Conservation (phyloP, 208 protist genomes). For the Porcisia deanei region DNA sequence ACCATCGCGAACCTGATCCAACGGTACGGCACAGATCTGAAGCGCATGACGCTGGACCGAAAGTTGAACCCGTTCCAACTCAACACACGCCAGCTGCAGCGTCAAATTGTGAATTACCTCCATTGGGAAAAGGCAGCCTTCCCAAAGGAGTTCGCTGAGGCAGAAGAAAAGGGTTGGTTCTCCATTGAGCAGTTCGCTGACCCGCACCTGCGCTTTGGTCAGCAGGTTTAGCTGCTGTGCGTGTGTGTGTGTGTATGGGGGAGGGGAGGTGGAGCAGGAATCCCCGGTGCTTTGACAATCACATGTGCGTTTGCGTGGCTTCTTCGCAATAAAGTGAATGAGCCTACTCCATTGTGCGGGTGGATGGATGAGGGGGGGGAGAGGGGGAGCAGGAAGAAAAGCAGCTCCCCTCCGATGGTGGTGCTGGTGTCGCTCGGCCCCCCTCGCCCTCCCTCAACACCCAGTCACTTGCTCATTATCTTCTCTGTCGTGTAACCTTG, state of each 20-base stretch:
- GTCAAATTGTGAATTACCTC: slow-evolving; percentile 84
- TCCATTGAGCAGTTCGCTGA: slow-evolving; percentile 68
- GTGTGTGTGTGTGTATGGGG: neutral
- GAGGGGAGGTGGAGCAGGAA: too few species aligned
- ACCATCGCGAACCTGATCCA: slow-evolving; percentile 75
- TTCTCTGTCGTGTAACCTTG: neutral
- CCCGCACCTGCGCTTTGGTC: slow-evolving; percentile 45
- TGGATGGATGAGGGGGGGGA: neutral
- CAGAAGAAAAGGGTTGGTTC: slow-evolving; percentile 76
- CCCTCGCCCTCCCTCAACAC: neutral
- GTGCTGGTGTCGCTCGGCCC: neutral
- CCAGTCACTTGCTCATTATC: neutral
- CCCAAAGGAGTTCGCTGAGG: slow-evolving; percentile 64
- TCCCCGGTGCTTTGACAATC: neutral
- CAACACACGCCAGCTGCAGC: slow-evolving; percentile 83
- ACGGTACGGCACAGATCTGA: slow-evolving; percentile 72
- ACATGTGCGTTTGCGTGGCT: too few species aligned
- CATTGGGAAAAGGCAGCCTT: slow-evolving; percentile 80
- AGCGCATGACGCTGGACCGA: slow-evolving; percentile 80
- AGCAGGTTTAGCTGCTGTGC: slow-evolving; percentile 8
- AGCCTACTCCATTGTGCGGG: neutral
- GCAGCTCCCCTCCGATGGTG: neutral
- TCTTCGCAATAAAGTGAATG: neutral
- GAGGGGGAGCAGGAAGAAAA: too few species aligned
- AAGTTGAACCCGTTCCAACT: slow-evolving; percentile 88